phyloP scores from a whole-genome alignment of 2,329 filamentous ascomycete species.

The Tympanopsis confertula region DNA sequence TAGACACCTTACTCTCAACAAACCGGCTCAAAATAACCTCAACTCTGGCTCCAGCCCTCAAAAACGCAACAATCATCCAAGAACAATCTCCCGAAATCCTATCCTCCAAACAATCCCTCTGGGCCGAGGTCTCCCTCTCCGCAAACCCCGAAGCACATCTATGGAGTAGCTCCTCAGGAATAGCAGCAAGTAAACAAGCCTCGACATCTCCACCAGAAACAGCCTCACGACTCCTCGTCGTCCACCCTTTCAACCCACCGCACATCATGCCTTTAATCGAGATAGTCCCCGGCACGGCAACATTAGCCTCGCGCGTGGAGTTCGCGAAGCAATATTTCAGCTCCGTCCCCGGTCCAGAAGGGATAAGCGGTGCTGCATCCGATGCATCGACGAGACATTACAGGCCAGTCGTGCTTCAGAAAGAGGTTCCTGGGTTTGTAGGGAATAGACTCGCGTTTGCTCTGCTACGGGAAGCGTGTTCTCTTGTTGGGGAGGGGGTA shows the following conservation, averaged over 20 bases:
- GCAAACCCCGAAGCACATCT: conserved; percentile 31
- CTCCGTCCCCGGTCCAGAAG: too few species aligned
- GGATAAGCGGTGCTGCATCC: too few species aligned
- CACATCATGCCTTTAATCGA: conserved; percentile 50
- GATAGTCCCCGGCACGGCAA: conserved; percentile 42
- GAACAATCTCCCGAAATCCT: conserved; percentile 45
- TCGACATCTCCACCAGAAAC: conserved; percentile 25
- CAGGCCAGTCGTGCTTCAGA: conserved; percentile 35
- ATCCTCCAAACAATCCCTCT: conserved; percentile 35
- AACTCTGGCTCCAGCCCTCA: conserved; percentile 27
- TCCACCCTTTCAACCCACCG: conserved; percentile 51
- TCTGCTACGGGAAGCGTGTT: conserved; percentile 39
- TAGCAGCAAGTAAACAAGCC: conserved; percentile 36
- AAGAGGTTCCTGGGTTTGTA: conserved; percentile 42
- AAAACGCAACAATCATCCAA: conserved; percentile 37
- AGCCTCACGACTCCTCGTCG: conserved; percentile 34
- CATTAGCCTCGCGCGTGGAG: too few species aligned
- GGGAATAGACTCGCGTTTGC: conserved; percentile 46
- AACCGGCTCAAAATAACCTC: conserved; percentile 20
- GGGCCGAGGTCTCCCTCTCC: conserved; percentile 34
- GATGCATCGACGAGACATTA: too few species aligned
- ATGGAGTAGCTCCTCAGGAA: conserved; percentile 47
- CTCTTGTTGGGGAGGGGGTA: conserved; percentile 39
- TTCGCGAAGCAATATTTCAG: conserved; percentile 6
- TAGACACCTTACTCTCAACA: conserved; percentile 9